Conservation (phyloP, 148 eudicot genomes). For the Rheum nobile region DNA sequence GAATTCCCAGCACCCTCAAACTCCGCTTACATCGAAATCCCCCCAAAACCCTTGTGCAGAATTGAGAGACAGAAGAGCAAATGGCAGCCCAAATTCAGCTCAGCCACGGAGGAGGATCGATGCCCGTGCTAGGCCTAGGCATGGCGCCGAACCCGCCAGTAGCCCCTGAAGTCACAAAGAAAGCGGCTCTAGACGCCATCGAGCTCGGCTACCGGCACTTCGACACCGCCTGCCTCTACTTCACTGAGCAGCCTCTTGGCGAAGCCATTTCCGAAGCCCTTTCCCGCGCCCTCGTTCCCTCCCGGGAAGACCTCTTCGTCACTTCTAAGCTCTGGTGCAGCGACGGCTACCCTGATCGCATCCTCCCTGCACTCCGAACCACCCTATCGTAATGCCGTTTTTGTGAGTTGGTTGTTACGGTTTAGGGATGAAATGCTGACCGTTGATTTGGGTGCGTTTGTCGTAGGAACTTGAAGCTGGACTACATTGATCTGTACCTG, state of each 20-base stretch:
- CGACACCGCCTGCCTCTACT: constrained; percentile 20
- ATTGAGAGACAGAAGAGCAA: background rate
- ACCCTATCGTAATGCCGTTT: constrained; percentile 18
- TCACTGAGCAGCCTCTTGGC: constrained; percentile 22
- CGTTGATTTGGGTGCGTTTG: background rate
- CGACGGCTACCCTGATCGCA: constrained; percentile 15
- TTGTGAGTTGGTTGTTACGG: too few species aligned
- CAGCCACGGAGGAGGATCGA: constrained; percentile 15
- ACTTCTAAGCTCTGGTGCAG: constrained; percentile 32
- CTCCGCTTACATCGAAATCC: too few species aligned
- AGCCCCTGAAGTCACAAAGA: constrained; percentile 9
- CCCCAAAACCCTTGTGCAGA: background rate
- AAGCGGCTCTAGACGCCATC: constrained; percentile 15
- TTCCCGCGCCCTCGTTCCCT: constrained; percentile 11
- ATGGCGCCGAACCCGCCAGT: constrained; percentile 19
- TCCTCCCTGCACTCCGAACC: constrained; percentile 14
- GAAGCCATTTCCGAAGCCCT: constrained; percentile 22
- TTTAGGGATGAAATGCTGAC: too few species aligned
- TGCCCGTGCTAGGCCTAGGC: constrained; percentile 22
- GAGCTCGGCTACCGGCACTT: constrained; percentile 19
- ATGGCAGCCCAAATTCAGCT: constrained; percentile 6
- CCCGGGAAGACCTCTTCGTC: constrained; percentile 23
- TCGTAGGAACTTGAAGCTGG: constrained; percentile 32
- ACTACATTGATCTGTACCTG: constrained; percentile 42
- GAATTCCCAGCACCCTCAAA: too few species aligned